Base-by-base conservation (phyloP, 352 stramenopile genomes). In the Phytophthora lateralis region DNA sequence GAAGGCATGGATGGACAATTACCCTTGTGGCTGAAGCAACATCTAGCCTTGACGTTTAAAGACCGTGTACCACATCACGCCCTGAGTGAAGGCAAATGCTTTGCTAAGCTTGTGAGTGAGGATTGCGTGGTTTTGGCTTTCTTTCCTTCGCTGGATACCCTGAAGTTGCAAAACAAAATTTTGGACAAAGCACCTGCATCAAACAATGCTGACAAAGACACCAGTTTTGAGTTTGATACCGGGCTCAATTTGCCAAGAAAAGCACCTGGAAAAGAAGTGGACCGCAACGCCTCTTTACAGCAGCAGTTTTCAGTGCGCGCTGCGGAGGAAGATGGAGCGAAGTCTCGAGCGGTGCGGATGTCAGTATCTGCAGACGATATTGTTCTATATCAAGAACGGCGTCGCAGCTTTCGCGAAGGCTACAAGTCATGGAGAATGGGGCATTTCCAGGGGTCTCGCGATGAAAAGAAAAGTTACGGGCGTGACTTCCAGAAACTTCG, bases 381-480 rank as follows among this genome's bases (percentile, higher is more conserved):
- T 63, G 83, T 95, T 3, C 27, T 95, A 34, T 95, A 93, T 51
- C 82, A 93, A 71, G 83, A 95, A 37, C 71, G 83, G 0, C 82
- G 85, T 21, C 69, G 79, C 6, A 92, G 80, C 42, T 95, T 95
- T 44, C 80, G 85, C 5, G 85, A 93, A 72, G 83, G 83, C 4
- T 95, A 95, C 55, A 92, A 95, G 32, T 93, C 85, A 6, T 93
- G 84, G 82, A 76, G 82, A 61, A 95, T 93, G 84, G 85, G 84
- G 0, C 80, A 90, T 64, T 88, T 75, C 39, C 81, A 91, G 52
- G 82, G 82, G 34, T 77, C 85, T 20, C 79, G 78, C 50, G 85
- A 95, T 53, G 75, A 87, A 47, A 93, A 95, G 34, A 61, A 83
- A 41, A 85, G 76, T 55, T 75, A 69, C 6, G 66, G 69, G 0